Conservation (phyloP, 73 alveolate species). For the Stentor coeruleus region DNA sequence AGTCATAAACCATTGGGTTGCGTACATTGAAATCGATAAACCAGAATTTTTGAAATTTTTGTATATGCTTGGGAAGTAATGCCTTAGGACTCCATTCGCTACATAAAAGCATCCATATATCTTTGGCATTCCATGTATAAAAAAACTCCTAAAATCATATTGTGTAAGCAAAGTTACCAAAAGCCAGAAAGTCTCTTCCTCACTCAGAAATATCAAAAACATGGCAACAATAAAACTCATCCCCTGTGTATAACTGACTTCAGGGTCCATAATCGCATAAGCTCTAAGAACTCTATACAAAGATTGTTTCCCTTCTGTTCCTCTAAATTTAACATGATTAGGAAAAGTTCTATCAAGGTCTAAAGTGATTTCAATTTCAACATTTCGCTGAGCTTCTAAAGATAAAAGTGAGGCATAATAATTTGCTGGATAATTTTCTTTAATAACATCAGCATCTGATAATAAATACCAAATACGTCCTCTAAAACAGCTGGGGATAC, state of each 20-base stretch:
- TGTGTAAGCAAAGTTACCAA: background rate
- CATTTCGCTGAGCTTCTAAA: background rate
- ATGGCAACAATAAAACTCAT: constrained; percentile 61
- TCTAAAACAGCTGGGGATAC: constrained; percentile 10
- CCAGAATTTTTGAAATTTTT: background rate
- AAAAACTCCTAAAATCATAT: background rate
- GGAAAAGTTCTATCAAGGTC: constrained; percentile 43
- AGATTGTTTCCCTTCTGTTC: constrained; percentile 1
- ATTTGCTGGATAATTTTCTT: background rate
- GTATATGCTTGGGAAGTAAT: background rate
- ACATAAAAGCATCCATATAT: constrained; percentile 4
- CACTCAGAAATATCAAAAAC: constrained; percentile 41
- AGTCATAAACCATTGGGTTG: constrained; percentile 89
- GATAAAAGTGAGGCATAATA: constrained; percentile 3
- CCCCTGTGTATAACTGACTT: constrained; percentile 82
- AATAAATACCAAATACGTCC: constrained; percentile 4
- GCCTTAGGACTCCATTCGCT: constrained; percentile 19
- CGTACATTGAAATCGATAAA: constrained; percentile 56
- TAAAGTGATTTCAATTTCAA: constrained; percentile 26
- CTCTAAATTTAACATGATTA: constrained; percentile 9
- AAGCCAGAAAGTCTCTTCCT: constrained; percentile 55
- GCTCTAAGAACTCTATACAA: constrained; percentile 66
- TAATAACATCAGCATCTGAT: background rate
- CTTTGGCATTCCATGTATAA: constrained; percentile 18
- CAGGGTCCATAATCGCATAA: constrained; percentile 58